A percentile compares a stretch with the other conserved stretches of the same genome.
Evolutionary conservation across 2,329 filamentous ascomycete genomes (phyloP).

Genomic region (Fusarium sp.): DNA sequence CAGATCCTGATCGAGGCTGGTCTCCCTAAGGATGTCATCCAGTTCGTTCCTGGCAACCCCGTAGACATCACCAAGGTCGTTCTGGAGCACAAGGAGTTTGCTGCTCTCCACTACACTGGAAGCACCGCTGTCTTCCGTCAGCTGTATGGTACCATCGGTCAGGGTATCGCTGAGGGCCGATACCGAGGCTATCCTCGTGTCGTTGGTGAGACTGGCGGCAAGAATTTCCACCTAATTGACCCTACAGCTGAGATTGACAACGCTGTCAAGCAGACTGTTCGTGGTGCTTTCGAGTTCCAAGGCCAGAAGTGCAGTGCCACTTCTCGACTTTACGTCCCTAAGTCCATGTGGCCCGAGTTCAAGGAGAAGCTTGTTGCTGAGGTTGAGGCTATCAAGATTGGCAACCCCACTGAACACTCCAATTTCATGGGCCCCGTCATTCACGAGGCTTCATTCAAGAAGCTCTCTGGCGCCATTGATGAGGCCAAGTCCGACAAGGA

Average conservation of each 20-base stretch:
- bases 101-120: conserved; percentile 94
- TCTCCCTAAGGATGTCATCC: conserved; percentile 87
- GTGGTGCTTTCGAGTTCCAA: conserved; percentile 90
- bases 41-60: conserved; percentile 91
- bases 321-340: conserved; percentile 80
- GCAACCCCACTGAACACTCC: conserved; percentile 71
- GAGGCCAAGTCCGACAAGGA: conserved; percentile 79
- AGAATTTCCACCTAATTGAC: conserved; percentile 92
- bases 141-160: conserved; percentile 86
- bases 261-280: conserved; percentile 82
- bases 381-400: conserved; percentile 75
- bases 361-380: conserved; percentile 73
- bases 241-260: conserved; percentile 79
- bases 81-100: conserved; percentile 81
- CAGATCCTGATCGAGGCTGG: conserved; percentile 91
- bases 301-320: conserved; percentile 92
- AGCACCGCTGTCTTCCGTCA: conserved; percentile 91
- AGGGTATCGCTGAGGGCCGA: conserved; percentile 80
- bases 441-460: conserved; percentile 82
- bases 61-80: conserved; percentile 82
- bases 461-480: conserved; percentile 79
- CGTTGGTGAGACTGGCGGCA: conserved; percentile 90
- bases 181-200: conserved; percentile 89
- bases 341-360: conserved; percentile 78
- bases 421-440: conserved; percentile 92